A percentile compares a stretch with the other conserved stretches of the same genome.
These are phyloP conservation scores for Immersiella caudata DNA, from an alignment of 495 filamentous ascomycete species.

Conservation along the genomic window DNA sequence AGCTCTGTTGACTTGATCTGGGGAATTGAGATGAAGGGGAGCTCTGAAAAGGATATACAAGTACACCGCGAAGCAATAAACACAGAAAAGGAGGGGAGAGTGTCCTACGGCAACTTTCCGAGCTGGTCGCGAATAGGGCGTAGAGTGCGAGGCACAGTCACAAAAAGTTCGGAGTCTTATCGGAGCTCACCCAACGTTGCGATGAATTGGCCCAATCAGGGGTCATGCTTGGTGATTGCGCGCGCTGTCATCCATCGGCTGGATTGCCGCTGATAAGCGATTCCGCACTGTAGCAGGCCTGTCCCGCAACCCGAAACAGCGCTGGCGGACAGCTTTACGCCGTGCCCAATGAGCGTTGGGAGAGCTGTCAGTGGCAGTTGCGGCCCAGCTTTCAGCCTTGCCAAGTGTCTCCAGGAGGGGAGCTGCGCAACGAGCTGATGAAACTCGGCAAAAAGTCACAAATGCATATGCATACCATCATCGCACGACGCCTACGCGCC, in stretches of 20 bases:
- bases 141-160: not conserved
- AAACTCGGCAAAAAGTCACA: constrained; percentile 12
- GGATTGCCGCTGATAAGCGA: constrained; percentile 17
- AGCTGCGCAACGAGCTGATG: constrained; percentile 10
- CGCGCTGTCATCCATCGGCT: not conserved
- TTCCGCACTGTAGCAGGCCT: constrained; percentile 2
- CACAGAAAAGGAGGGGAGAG: not conserved
- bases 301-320: constrained; percentile 2
- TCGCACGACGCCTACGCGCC: not conserved
- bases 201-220: constrained; percentile 35
- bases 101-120: not conserved
- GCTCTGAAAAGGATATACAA: constrained; percentile 1
- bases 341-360: constrained; percentile 6
- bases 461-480: constrained; percentile 3
- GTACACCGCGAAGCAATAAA: not conserved
- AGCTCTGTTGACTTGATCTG: not conserved
- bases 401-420: constrained; percentile 13
- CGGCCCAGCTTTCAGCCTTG: constrained; percentile 17
- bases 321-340: not conserved
- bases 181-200: constrained; percentile 28
- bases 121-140: not conserved
- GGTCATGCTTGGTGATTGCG: not conserved
- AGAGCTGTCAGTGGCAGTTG: constrained; percentile 1
- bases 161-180: constrained; percentile 36
- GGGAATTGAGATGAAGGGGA: not conserved